Evolutionary conservation across 1,284 basidiomycete genomes (phyloP).

Genomic region (Cryptococcus floricola): DNA sequence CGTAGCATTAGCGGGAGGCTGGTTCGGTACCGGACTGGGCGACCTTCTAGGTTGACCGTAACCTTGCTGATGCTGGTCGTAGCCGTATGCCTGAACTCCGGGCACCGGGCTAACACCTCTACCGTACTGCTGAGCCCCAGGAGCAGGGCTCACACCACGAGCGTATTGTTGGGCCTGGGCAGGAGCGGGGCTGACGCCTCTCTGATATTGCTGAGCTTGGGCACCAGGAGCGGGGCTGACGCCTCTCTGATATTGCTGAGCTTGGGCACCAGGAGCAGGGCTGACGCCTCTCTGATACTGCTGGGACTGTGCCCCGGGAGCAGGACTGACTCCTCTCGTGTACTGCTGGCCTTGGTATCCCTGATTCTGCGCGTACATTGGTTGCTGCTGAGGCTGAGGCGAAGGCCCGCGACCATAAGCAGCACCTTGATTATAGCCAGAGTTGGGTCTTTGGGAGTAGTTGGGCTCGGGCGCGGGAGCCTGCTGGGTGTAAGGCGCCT

Average conservation of each 20-base stretch:
- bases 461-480: slow-evolving; percentile 3
- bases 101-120: slow-evolving; percentile 21
- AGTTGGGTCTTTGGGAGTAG: background rate
- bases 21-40: slow-evolving; percentile 42
- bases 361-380: slow-evolving; percentile 10
- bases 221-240: slow-evolving; percentile 14
- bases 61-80: slow-evolving; percentile 10
- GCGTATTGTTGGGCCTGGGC: slow-evolving; percentile 7
- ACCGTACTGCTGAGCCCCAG: slow-evolving; percentile 21
- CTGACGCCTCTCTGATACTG: slow-evolving; percentile 14
- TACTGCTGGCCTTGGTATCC: slow-evolving; percentile 10
- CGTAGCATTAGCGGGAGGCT: slow-evolving; percentile 37
- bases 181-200: slow-evolving; percentile 17
- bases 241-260: slow-evolving; percentile 9
- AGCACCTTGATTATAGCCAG: background rate
- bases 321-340: slow-evolving; percentile 15
- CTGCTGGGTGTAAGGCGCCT: background rate
- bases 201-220: slow-evolving; percentile 4
- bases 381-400: slow-evolving; percentile 12
- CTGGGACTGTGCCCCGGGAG: slow-evolving; percentile 1
- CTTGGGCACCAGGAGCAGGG: slow-evolving; percentile 8
- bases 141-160: slow-evolving; percentile 18
- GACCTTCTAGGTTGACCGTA: slow-evolving; percentile 14
- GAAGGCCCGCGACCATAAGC: slow-evolving; percentile 1
- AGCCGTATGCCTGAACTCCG: slow-evolving; percentile 5